Evolutionary conservation across 2,329 filamentous ascomycete genomes (phyloP).

Genomic region (Xylariaceae sp.): DNA sequence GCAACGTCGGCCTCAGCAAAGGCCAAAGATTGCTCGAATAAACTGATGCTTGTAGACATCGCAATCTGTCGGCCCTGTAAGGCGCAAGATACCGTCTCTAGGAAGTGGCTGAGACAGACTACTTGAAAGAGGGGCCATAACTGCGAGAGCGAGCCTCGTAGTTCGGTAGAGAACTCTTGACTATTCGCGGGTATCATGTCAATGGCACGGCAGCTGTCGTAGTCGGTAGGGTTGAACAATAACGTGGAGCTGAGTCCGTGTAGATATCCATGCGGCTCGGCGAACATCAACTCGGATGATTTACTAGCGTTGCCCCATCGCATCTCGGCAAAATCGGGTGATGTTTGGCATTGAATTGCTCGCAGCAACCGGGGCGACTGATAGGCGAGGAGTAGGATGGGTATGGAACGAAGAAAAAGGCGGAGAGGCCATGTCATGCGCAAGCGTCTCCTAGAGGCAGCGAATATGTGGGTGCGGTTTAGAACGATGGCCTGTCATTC

Average conservation of each 20-base stretch:
- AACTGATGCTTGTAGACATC: slow-evolving; percentile 89
- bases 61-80: slow-evolving; percentile 75
- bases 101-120: slow-evolving; percentile 70
- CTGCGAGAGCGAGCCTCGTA: slow-evolving; percentile 71
- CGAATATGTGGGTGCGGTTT: slow-evolving; percentile 91
- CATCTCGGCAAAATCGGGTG: slow-evolving; percentile 61
- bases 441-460: slow-evolving; percentile 77
- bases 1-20: slow-evolving; percentile 94
- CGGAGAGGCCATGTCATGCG: slow-evolving; percentile 67
- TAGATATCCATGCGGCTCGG: slow-evolving; percentile 62
- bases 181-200: slow-evolving; percentile 60
- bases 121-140: slow-evolving; percentile 71
- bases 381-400: slow-evolving; percentile 62
- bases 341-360: slow-evolving; percentile 88
- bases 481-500: slow-evolving; percentile 64
- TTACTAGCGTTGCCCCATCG: slow-evolving; percentile 65
- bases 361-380: slow-evolving; percentile 70
- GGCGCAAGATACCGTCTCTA: slow-evolving; percentile 83
- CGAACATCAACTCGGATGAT: slow-evolving; percentile 62
- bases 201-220: slow-evolving; percentile 67
- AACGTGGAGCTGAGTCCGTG: slow-evolving; percentile 67
- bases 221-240: slow-evolving; percentile 68
- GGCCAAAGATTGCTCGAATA: slow-evolving; percentile 92
- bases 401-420: slow-evolving; percentile 62
- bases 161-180: slow-evolving; percentile 45